Evolutionary conservation across 345 rosid species (phyloP).

Genomic region (Citrus hindsii): DNA sequence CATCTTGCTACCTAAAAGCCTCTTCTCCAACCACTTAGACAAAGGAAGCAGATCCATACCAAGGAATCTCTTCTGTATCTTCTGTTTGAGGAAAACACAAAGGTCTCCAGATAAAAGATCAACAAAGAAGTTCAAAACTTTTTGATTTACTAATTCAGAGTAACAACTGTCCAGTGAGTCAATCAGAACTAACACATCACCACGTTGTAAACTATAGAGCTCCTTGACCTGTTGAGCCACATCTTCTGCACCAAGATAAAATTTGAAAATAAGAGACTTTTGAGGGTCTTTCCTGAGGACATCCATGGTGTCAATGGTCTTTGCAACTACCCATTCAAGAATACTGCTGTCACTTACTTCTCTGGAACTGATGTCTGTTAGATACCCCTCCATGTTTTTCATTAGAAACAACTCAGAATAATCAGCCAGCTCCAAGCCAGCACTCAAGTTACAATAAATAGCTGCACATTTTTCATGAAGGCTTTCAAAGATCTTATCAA

Average conservation of each 20-base stretch:
- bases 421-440: slow-evolving; percentile 48
- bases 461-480: slow-evolving; percentile 71
- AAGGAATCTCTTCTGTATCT: slow-evolving; percentile 54
- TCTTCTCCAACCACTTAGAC: slow-evolving; percentile 87
- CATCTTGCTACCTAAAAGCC: slow-evolving; percentile 64
- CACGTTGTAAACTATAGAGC: slow-evolving; percentile 42
- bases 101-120: slow-evolving; percentile 72
- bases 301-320: slow-evolving; percentile 68
- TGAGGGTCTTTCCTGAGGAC: slow-evolving; percentile 67
- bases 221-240: slow-evolving; percentile 42
- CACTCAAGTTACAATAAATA: slow-evolving; percentile 46
- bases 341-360: slow-evolving; percentile 44
- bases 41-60: slow-evolving; percentile 59
- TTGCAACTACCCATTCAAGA: slow-evolving; percentile 69
- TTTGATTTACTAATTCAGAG: slow-evolving; percentile 67
- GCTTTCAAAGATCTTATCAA: slow-evolving; percentile 65
- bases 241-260: slow-evolving; percentile 62
- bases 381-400: slow-evolving; percentile 76
- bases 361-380: slow-evolving; percentile 52
- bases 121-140: slow-evolving; percentile 79
- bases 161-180: slow-evolving; percentile 68
- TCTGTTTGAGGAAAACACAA: slow-evolving; percentile 53
- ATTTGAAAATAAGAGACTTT: slow-evolving; percentile 49
- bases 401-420: slow-evolving; percentile 61
- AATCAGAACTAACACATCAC: slow-evolving; percentile 72